Evolutionary conservation across 1,284 basidiomycete species (phyloP).

Genomic region (Naganishia sp.): DNA sequence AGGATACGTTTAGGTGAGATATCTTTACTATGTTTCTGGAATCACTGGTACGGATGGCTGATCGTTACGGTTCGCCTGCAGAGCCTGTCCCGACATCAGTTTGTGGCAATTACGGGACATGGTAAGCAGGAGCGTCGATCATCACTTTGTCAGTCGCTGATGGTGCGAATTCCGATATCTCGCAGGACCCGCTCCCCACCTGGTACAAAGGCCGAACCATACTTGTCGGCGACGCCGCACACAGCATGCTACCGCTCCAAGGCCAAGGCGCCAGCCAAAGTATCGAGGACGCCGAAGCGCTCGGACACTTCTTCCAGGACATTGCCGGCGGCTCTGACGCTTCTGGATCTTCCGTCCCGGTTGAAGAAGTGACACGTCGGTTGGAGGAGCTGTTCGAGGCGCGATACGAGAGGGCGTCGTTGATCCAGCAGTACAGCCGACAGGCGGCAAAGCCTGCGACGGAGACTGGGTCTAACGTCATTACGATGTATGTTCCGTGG

Average conservation of each 20-base stretch:
- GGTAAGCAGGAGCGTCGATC: not conserved
- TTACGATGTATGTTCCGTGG: slow-evolving; percentile 11
- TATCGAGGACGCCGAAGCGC: slow-evolving; percentile 40
- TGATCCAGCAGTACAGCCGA: slow-evolving; percentile 27
- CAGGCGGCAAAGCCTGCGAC: slow-evolving; percentile 17
- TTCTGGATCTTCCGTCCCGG: not conserved
- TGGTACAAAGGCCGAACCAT: slow-evolving; percentile 43
- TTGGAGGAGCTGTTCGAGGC: slow-evolving; percentile 10
- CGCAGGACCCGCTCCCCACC: slow-evolving; percentile 38
- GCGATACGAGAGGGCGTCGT: slow-evolving; percentile 15
- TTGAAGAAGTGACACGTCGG: not conserved
- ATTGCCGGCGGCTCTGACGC: not conserved
- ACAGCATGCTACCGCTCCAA: slow-evolving; percentile 41
- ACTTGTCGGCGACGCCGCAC: slow-evolving; percentile 47
- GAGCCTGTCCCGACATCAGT: slow-evolving; percentile 35
- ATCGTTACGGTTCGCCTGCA: not conserved
- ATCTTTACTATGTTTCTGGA: not conserved
- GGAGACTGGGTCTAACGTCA: slow-evolving; percentile 6
- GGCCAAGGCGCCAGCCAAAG: slow-evolving; percentile 41
- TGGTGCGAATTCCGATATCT: not conserved
- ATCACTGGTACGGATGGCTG: not conserved
- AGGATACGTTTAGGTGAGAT: slow-evolving; percentile 26
- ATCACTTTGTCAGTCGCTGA: not conserved
- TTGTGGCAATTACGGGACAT: slow-evolving; percentile 46
- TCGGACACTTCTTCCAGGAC: slow-evolving; percentile 27